Conservation (phyloP, 2,329 filamentous ascomycete species). For the Aspergillus puulaauensis region DNA sequence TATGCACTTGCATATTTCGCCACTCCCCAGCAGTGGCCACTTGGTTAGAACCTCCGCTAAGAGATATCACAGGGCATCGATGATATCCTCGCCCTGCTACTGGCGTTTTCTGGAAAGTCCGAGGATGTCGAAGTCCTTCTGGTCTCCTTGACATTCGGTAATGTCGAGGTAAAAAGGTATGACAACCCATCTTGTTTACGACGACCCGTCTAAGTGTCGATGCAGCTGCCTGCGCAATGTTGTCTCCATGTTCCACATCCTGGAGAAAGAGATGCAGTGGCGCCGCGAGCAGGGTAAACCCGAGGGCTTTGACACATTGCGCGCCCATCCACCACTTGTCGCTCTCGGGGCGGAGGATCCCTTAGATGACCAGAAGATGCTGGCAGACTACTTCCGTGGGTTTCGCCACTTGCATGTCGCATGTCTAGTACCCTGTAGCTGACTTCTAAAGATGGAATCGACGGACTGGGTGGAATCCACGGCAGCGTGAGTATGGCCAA, state of each 20-base stretch:
- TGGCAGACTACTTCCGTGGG: conserved; percentile 82
- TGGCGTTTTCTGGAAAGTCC: conserved; percentile 76
- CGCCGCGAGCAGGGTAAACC: conserved; percentile 66
- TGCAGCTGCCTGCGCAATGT: conserved; percentile 80
- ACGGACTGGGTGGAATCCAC: conserved; percentile 77
- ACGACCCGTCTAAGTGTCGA: neutral
- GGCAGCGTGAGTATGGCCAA: conserved; percentile 36
- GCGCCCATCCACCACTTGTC: conserved; percentile 73
- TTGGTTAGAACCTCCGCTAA: neutral
- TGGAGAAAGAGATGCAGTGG: conserved; percentile 88
- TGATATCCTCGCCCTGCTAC: conserved; percentile 82
- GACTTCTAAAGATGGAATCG: conserved; percentile 61
- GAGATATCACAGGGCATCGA: conserved; percentile 65
- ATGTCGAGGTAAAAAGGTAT: conserved; percentile 81
- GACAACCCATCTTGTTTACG: neutral
- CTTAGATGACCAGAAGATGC: conserved; percentile 76
- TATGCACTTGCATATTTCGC: conserved; percentile 38
- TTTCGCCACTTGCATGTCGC: conserved; percentile 34
- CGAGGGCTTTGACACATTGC: conserved; percentile 72
- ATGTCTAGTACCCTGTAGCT: neutral
- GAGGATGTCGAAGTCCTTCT: conserved; percentile 85
- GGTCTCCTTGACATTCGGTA: conserved; percentile 89
- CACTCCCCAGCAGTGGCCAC: neutral
- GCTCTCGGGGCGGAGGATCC: conserved; percentile 85
- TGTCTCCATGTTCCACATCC: conserved; percentile 84